phyloP scores from a whole-genome alignment of 208 protist genomes.

The Novymonas esmeraldas region DNA sequence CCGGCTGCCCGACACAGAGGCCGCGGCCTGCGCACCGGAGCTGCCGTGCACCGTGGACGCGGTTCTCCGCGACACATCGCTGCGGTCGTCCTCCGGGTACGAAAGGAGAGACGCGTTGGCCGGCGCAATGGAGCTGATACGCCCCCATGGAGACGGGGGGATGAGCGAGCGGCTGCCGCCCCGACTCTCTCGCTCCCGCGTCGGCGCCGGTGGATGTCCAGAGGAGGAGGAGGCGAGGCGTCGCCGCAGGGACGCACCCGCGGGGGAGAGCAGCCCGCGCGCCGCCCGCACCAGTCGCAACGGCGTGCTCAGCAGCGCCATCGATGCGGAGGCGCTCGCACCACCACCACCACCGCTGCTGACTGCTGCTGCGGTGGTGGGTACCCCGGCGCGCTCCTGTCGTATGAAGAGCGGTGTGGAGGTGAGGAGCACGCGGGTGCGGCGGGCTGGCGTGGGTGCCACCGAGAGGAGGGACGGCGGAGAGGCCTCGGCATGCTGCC shows the following conservation, averaged over 20 bases:
- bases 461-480: background rate
- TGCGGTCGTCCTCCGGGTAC: background rate
- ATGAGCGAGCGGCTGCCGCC: conserved; percentile 4
- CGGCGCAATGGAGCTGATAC: conserved; percentile 23
- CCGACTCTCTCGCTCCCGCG: background rate
- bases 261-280: conserved; percentile 19
- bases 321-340: background rate
- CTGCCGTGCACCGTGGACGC: background rate
- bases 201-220: conserved; percentile 29
- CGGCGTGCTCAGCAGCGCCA: conserved; percentile 6
- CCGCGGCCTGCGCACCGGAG: background rate
- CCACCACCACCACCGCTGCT: background rate
- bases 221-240: conserved; percentile 58
- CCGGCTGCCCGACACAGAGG: conserved; percentile 20
- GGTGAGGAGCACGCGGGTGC: conserved; percentile 30
- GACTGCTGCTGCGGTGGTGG: too few species aligned
- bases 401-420: conserved; percentile 44
- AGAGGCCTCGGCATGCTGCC: background rate
- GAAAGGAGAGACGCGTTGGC: conserved; percentile 10
- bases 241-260: conserved; percentile 27
- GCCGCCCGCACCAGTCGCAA: conserved; percentile 24
- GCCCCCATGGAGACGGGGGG: conserved; percentile 13
- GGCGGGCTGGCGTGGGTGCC: conserved; percentile 24
- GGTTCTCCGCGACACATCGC: background rate
- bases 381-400: conserved; percentile 8